Conservation (phyloP, 2,329 filamentous ascomycete genomes). For the Aspergillus quadricinctus region DNA sequence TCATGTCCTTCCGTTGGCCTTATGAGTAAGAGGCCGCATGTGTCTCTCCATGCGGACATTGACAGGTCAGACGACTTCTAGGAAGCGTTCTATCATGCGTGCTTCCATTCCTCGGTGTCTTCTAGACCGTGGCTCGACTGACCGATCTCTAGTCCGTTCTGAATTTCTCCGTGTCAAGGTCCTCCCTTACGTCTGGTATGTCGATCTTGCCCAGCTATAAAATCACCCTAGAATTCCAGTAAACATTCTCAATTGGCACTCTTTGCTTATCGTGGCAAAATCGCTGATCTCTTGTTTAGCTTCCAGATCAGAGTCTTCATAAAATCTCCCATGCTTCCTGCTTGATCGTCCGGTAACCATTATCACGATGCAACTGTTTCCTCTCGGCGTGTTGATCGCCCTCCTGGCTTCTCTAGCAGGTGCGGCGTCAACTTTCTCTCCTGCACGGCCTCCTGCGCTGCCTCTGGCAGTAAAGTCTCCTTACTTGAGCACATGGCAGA, state of each 20-base stretch:
- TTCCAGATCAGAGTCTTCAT: conserved; percentile 1
- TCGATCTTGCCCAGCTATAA: conserved; percentile 19
- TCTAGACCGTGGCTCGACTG: conserved; percentile 4
- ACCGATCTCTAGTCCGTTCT: conserved; percentile 1
- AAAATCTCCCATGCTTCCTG: conserved; percentile 15
- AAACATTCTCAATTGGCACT: conserved; percentile 17
- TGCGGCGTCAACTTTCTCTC: conserved; percentile 54
- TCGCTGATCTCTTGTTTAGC: conserved; percentile 4
- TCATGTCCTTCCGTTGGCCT: not conserved
- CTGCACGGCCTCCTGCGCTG: conserved; percentile 62
- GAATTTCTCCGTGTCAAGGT: conserved; percentile 8
- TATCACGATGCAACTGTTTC: conserved; percentile 26
- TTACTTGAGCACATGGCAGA: conserved; percentile 68
- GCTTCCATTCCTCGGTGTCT: conserved; percentile 4
- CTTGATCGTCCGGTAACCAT: conserved; percentile 12
- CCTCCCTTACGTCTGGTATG: conserved; percentile 13
- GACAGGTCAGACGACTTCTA: conserved; percentile 18
- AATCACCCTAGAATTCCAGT: conserved; percentile 27
- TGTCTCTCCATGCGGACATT: conserved; percentile 4
- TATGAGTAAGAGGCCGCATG: conserved; percentile 6
- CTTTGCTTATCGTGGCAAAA: conserved; percentile 1
- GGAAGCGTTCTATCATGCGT: conserved; percentile 7
- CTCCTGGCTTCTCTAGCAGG: conserved; percentile 19
- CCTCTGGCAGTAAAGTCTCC: conserved; percentile 71
- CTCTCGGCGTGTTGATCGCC: conserved; percentile 21